Base-by-base conservation (phyloP, 2,329 filamentous ascomycete species). In the Alternaria dauci region DNA sequence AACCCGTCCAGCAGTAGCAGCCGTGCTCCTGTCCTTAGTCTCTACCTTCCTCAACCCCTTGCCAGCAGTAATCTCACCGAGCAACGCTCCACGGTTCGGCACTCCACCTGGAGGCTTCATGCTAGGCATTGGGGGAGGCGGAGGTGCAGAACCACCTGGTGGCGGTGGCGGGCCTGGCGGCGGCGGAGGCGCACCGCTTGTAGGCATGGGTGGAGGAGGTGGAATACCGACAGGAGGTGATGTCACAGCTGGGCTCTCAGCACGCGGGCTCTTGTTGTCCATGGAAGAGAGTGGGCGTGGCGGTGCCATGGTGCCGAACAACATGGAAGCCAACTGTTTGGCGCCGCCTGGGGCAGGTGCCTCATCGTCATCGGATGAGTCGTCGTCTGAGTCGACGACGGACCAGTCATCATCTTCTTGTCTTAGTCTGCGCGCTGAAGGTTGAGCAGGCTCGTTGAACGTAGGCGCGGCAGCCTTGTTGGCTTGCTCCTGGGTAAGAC, bases 251-350 rank as follows among this genome's bases (percentile, higher is more conserved):
- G 79, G 61, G 79, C 81, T 71, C 71, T 81, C 48, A 67, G 80
- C 58, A 76, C 78, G 58, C 39, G 83, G 78, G 58, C 80, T 81
- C 70, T 91, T 91, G 67, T 91, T 89, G 55, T 91, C 93, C 77
- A 92, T 88, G 7, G 93, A 91, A 20, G 92, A 96, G 44, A 97
- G 81, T 30, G 94, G 94, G 52, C 94, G 89, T 14, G 95, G 94
- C 39, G 95, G 94, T 9, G 88, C 94, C 94, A 99, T 98, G 52
- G 94, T 97, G 60, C 95, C 94, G 76, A 99, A 99, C 20, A 99
- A 85, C 62, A 97, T 95, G 7, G 92, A 96, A 16, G 95, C 95
- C 38, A 99, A 87, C 71, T 97, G 92, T 62, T 96, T 95, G 50
- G 95, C 95, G 55, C 92, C 92, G 52, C 91, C 91, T 18, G 92